phyloP scores from a whole-genome alignment of 2,329 filamentous ascomycete species.

The Neodidymelliopsis sp. region DNA sequence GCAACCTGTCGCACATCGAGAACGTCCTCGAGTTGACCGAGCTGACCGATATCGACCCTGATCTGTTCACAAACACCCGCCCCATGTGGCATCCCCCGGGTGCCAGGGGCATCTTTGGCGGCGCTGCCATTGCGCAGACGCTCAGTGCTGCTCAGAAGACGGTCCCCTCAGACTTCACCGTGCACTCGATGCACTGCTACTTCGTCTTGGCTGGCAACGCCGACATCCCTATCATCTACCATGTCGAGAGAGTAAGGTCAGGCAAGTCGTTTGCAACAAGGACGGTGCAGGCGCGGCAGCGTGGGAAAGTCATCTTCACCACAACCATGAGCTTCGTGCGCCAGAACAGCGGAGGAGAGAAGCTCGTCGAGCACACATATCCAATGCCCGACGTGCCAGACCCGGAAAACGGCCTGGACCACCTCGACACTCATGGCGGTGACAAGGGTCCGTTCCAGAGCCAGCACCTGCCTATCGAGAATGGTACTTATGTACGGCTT shows the following conservation, averaged over 20 bases:
- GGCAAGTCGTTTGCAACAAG: slow-evolving; percentile 89
- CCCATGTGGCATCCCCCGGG: slow-evolving; percentile 91
- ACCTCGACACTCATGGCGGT: slow-evolving; percentile 41
- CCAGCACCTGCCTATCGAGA: slow-evolving; percentile 63
- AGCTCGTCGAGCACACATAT: slow-evolving; percentile 70
- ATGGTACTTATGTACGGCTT: slow-evolving; percentile 50
- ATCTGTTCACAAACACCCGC: slow-evolving; percentile 94
- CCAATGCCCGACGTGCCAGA: slow-evolving; percentile 58
- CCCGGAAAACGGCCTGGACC: slow-evolving; percentile 52
- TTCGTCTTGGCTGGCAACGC: slow-evolving; percentile 91
- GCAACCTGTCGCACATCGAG: slow-evolving; percentile 81
- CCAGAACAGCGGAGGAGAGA: slow-evolving; percentile 65
- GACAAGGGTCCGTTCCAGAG: slow-evolving; percentile 64
- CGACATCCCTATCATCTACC: slow-evolving; percentile 87
- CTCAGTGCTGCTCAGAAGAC: slow-evolving; percentile 88
- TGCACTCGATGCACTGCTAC: slow-evolving; percentile 99
- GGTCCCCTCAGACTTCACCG: slow-evolving; percentile 78
- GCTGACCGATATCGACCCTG: slow-evolving; percentile 76
- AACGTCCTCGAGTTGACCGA: slow-evolving; percentile 88
- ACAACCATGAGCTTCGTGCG: slow-evolving; percentile 89
- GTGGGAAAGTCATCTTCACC: slow-evolving; percentile 90
- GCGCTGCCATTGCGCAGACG: slow-evolving; percentile 90
- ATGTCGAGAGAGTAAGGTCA: slow-evolving; percentile 92
- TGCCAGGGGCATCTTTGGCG: slow-evolving; percentile 92
- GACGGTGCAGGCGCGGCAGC: slow-evolving; percentile 93